These are phyloP conservation scores for Fusarium citri DNA, from an alignment of 2,329 filamentous ascomycete genomes.

Conservation along the genomic window DNA sequence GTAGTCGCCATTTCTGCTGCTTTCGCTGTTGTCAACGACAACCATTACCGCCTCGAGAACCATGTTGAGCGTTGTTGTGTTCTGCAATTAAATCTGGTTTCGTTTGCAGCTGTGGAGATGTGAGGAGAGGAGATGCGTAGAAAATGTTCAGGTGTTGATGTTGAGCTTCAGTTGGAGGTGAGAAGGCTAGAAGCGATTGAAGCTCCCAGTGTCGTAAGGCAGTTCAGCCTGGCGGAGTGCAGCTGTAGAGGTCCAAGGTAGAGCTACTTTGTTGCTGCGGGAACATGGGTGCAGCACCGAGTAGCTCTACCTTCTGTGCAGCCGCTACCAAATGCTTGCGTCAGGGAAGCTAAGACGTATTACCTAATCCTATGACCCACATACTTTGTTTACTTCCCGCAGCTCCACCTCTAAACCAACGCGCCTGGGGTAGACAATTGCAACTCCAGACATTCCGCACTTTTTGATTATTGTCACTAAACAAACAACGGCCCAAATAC, in stretches of 20 bases:
- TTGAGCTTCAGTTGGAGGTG: slow-evolving; percentile 43
- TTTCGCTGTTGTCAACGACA: slow-evolving; percentile 99
- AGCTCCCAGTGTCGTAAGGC: slow-evolving; percentile 56
- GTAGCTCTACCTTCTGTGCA: slow-evolving; percentile 36
- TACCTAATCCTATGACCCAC: slow-evolving; percentile 42
- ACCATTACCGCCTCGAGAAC: slow-evolving; percentile 99
- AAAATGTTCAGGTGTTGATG: slow-evolving; percentile 23
- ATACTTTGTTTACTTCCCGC: slow-evolving; percentile 47
- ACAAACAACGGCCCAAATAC: slow-evolving; percentile 23
- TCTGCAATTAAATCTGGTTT: slow-evolving; percentile 8
- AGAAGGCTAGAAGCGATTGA: slow-evolving; percentile 45
- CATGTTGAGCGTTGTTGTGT: slow-evolving; percentile 74
- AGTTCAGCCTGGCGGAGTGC: slow-evolving; percentile 57
- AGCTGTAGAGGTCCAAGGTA: slow-evolving; percentile 42
- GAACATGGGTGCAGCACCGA: neutral
- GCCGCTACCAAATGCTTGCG: slow-evolving; percentile 33
- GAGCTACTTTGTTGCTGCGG: slow-evolving; percentile 29
- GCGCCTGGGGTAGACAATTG: slow-evolving; percentile 39
- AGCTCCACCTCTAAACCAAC: slow-evolving; percentile 39
- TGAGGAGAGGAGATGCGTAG: slow-evolving; percentile 3
- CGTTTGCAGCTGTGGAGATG: slow-evolving; percentile 6
- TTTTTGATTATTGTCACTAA: slow-evolving; percentile 19
- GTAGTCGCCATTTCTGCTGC: slow-evolving; percentile 94
- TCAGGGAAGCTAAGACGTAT: slow-evolving; percentile 39
- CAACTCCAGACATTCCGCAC: slow-evolving; percentile 22